phyloP scores from a whole-genome alignment of 2,329 filamentous ascomycete species.

The Gliomastix tumulicola region DNA sequence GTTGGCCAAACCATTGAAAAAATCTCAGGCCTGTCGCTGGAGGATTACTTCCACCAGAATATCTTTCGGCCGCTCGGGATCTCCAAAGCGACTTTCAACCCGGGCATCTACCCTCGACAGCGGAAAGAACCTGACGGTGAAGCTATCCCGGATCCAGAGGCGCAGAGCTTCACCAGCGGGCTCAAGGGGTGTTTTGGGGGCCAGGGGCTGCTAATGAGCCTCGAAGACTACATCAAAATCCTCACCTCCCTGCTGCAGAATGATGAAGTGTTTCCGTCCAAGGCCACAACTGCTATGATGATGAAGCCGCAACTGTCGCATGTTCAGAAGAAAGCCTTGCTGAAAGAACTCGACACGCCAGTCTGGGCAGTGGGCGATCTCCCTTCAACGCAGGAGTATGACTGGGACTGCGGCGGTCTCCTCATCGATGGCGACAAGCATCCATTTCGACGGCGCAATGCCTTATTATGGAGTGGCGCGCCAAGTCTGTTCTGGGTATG shows the following conservation, averaged over 20 bases:
- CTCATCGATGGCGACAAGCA: not conserved
- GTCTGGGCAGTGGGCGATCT: not conserved
- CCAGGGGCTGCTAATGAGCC: not conserved
- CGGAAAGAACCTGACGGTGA: not conserved
- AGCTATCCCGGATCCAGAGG: not conserved
- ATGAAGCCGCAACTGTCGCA: not conserved
- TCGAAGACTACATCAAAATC: not conserved
- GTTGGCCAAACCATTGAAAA: conserved; percentile 35
- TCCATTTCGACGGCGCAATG: not conserved
- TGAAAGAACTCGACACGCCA: not conserved
- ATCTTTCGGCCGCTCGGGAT: conserved; percentile 29
- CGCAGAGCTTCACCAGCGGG: not conserved
- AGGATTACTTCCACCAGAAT: conserved; percentile 25
- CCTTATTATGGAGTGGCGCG: not conserved
- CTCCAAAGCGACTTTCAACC: not conserved
- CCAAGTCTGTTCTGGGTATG: not conserved
- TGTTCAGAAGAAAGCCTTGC: not conserved
- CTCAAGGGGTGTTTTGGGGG: not conserved
- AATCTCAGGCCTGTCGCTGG: conserved; percentile 25
- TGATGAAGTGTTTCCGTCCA: not conserved
- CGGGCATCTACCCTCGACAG: too few relatives aligned
- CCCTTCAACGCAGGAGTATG: not conserved
- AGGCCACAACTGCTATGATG: not conserved
- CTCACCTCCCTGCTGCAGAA: not conserved
- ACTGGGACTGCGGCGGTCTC: not conserved